Evolutionary conservation across 148 eudicot genomes (phyloP).

Genomic region (Talinum fruticosum): DNA sequence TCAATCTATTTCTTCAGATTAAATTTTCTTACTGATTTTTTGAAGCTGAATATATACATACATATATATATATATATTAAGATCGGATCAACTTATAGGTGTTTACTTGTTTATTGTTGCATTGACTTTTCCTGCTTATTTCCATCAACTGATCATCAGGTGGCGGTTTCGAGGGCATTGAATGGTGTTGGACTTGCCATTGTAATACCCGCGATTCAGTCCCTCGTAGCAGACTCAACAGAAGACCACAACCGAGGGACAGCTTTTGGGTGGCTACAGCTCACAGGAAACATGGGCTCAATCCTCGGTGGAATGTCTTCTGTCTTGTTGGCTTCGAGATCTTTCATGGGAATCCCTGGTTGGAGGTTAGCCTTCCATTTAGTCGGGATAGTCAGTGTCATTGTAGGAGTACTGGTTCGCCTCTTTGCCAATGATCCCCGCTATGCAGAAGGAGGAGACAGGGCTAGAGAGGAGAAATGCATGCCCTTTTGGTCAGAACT

Average conservation of each 20-base stretch:
- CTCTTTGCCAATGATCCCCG: slow-evolving; percentile 77
- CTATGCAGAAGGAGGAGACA: slow-evolving; percentile 26
- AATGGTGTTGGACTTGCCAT: slow-evolving; percentile 93
- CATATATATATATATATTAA: too few species aligned
- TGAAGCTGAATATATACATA: too few species aligned
- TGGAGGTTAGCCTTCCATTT: slow-evolving; percentile 89
- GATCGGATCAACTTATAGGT: too few species aligned
- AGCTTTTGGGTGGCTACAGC: slow-evolving; percentile 85
- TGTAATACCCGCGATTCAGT: slow-evolving; percentile 75
- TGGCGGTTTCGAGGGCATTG: slow-evolving; percentile 80
- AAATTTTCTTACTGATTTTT: background rate
- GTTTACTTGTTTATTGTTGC: background rate
- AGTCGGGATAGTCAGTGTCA: slow-evolving; percentile 60
- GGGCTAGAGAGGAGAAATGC: slow-evolving; percentile 14
- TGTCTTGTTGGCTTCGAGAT: slow-evolving; percentile 60
- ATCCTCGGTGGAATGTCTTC: slow-evolving; percentile 66
- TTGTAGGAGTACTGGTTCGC: slow-evolving; percentile 71
- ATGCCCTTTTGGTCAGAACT: slow-evolving; percentile 43
- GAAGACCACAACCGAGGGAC: slow-evolving; percentile 79
- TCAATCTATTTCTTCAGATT: slow-evolving; percentile 4
- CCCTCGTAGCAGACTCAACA: slow-evolving; percentile 89
- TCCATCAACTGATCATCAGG: slow-evolving; percentile 42
- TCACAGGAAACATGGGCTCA: slow-evolving; percentile 72
- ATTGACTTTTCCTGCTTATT: slow-evolving; percentile 4
- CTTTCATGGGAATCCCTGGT: slow-evolving; percentile 77